Percentiles rank a stretch among this genome's conserved stretches.
phyloP scores from a whole-genome alignment of 2,329 filamentous ascomycete species.

The Phialemoniopsis sp. region DNA sequence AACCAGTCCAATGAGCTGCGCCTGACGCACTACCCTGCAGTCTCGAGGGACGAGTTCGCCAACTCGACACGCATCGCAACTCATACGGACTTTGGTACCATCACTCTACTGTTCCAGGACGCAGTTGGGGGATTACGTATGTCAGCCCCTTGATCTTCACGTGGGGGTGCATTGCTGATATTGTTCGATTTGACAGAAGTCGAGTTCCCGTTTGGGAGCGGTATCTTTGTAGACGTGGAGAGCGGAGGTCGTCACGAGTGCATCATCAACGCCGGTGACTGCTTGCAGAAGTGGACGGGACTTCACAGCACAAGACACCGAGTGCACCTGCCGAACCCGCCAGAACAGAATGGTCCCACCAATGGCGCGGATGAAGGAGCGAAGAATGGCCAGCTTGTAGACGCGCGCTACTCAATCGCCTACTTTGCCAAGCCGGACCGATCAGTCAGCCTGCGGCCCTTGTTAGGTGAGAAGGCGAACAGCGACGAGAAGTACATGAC shows the following conservation, averaged over 20 bases:
- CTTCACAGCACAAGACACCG: not conserved
- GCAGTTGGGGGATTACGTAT: not conserved
- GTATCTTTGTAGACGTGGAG: not conserved
- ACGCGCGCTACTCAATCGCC: not conserved
- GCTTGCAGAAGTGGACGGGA: not conserved
- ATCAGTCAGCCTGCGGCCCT: not conserved
- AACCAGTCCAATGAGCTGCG: slow-evolving; percentile 1
- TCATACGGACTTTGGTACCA: slow-evolving; percentile 1
- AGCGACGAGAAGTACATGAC: not conserved
- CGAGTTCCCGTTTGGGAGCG: not conserved
- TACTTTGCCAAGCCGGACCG: slow-evolving; percentile 1
- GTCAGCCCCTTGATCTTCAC: too few relatives aligned
- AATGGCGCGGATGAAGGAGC: not conserved
- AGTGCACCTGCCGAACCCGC: not conserved
- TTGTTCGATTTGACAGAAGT: not conserved
- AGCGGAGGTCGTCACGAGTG: slow-evolving; percentile 1
- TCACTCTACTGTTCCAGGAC: slow-evolving; percentile 1
- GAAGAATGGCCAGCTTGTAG: not conserved
- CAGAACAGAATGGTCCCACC: not conserved
- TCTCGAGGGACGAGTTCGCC: not conserved
- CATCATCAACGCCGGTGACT: slow-evolving; percentile 1
- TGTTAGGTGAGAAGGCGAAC: not conserved
- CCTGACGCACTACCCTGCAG: not conserved
- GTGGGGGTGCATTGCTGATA: too few relatives aligned
- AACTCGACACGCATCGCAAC: not conserved